Base-by-base conservation (phyloP, 2,329 filamentous ascomycete species). In the Colletotrichum sidae region DNA sequence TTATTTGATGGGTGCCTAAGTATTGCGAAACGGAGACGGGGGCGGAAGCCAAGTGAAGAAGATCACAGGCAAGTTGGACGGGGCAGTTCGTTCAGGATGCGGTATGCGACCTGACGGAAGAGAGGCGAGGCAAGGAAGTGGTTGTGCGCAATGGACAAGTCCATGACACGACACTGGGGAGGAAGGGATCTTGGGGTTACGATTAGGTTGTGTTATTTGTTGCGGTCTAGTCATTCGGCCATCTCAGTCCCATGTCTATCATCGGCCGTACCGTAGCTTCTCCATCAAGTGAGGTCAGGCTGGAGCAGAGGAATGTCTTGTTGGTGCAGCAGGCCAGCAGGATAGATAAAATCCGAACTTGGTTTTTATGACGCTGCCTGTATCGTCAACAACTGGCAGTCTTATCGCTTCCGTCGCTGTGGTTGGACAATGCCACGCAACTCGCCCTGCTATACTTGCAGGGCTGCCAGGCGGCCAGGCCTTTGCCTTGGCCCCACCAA, bases 371-470 rank as follows among this genome's bases (percentile, higher is more conserved):
- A 65, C 62, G 58, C 62, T 35, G 57, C n/a, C 39, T 42, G 51
- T 56, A 55, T 61, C 62, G 57, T 65, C 57, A 65, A 65, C 51
- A 55, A 25, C 38, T 56, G 58, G 58, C 52, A 38, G 52, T 59
- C 61, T 65, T 65, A 65, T 65, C 62, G 58, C 58, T 33, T 10
- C 58, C 9, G 41, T 51, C 35, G 34, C 41, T 56, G 41, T 65
- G 62, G 62, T 65, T 65, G 62, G 62, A 56, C 57, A 65, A 65
- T 65, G 62, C 45, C 33, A 35, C 11, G 17, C 33, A 37, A 49
- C 59, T 12, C 25, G 35, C n/a, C 33, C 46, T 61, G 57, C 57
- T 41, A 42, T 41, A 42, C n/a, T 12, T 62, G 44, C 58, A 65
- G 62, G 62, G 57, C 11, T 56, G 25, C 46, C 51, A 45, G 62